Conservation (phyloP, 495 filamentous ascomycete genomes). For the Melanomma pulvis-pyrius region DNA sequence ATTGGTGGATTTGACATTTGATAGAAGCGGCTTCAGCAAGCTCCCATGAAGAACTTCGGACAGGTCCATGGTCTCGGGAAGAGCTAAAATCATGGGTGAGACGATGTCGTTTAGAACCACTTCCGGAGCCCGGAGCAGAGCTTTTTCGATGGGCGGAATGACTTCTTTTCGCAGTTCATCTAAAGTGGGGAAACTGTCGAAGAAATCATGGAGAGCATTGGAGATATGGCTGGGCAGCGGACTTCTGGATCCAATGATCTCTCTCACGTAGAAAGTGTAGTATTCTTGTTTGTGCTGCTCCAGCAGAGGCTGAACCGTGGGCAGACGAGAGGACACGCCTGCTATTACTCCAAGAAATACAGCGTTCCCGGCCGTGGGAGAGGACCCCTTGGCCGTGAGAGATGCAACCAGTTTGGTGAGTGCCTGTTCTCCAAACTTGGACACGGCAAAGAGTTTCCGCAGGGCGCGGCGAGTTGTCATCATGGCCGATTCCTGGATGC, state of each 20-base stretch:
- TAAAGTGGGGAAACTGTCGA: conserved; percentile 68
- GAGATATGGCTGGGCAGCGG: conserved; percentile 72
- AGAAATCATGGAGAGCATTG: conserved; percentile 78
- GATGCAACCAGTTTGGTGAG: conserved; percentile 65
- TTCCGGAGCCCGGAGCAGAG: conserved; percentile 84
- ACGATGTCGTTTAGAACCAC: conserved; percentile 80
- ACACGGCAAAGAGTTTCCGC: conserved; percentile 64
- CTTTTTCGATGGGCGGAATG: conserved; percentile 82
- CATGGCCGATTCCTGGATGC: conserved; percentile 31
- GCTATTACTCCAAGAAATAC: conserved; percentile 79
- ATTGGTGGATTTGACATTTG: conserved; percentile 89
- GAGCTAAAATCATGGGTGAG: conserved; percentile 64
- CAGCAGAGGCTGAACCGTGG: conserved; percentile 59
- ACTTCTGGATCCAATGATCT: conserved; percentile 79
- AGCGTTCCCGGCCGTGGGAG: conserved; percentile 69
- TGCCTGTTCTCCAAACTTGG: conserved; percentile 58
- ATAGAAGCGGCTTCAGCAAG: conserved; percentile 80
- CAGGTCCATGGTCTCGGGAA: conserved; percentile 73
- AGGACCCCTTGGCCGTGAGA: conserved; percentile 66
- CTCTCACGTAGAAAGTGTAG: conserved; percentile 78
- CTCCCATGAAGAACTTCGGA: conserved; percentile 68
- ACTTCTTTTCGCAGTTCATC: conserved; percentile 77
- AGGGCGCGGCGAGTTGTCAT: conserved; percentile 58
- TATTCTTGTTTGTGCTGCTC: conserved; percentile 68
- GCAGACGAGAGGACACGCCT: conserved; percentile 76